Conservation (phyloP, 305 asterid genomes). For the Nicotiana rustica region DNA sequence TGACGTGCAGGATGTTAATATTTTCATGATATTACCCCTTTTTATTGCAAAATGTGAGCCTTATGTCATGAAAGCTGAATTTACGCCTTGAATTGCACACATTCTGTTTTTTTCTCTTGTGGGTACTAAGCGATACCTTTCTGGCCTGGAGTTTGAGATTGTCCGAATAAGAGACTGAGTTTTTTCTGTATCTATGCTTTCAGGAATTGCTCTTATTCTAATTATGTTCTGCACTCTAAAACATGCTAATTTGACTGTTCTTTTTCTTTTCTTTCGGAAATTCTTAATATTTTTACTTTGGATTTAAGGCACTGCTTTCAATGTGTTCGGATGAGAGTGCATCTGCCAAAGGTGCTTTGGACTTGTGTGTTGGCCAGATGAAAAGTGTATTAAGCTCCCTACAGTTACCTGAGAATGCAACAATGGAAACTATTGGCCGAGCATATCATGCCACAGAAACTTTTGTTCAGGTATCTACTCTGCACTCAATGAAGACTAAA, state of each 20-base stretch:
- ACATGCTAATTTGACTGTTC: neutral
- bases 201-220: neutral
- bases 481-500: conserved; percentile 35
- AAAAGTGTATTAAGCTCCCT: conserved; percentile 80
- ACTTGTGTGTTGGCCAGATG: conserved; percentile 91
- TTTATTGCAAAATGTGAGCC: conserved; percentile 21
- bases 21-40: conserved; percentile 2
- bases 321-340: conserved; percentile 84
- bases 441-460: conserved; percentile 99
- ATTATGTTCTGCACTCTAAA: conserved; percentile 27
- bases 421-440: conserved; percentile 93
- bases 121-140: neutral
- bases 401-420: conserved; percentile 85
- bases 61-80: conserved; percentile 9
- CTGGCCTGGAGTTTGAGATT: neutral
- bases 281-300: conserved; percentile 39
- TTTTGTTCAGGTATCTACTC: conserved; percentile 81
- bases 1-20: conserved; percentile 14
- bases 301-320: conserved; percentile 80
- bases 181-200: neutral
- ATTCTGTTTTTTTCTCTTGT: neutral
- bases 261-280: neutral
- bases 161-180: neutral
- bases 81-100: neutral
- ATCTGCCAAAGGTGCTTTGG: conserved; percentile 94